phyloP scores from a whole-genome alignment of 2,329 filamentous ascomycete genomes.

The Fusarium subtropicale region DNA sequence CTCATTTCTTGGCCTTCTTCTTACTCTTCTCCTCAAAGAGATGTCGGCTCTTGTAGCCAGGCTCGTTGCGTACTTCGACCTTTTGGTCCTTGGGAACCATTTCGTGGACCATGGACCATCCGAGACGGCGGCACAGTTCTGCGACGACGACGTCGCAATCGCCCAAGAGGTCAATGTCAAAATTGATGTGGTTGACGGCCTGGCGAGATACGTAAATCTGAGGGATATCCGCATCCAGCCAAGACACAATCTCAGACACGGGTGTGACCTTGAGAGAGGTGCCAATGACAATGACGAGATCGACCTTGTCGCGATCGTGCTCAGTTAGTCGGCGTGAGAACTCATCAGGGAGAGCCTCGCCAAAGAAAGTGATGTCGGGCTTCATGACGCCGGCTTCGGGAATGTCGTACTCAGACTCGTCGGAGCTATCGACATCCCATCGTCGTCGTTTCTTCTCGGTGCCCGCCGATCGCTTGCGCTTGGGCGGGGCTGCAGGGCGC shows the following conservation, averaged over 20 bases:
- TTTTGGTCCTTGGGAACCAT: conserved; percentile 80
- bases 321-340: conserved; percentile 86
- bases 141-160: conserved; percentile 92
- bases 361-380: conserved; percentile 98
- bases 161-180: conserved; percentile 95
- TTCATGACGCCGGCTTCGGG: conserved; percentile 86
- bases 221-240: conserved; percentile 81
- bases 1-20: conserved; percentile 12
- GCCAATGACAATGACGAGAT: conserved; percentile 95
- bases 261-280: conserved; percentile 96
- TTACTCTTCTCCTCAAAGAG: conserved; percentile 49
- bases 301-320: conserved; percentile 81
- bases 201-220: conserved; percentile 91
- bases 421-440: conserved; percentile 54
- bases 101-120: conserved; percentile 83
- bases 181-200: conserved; percentile 88
- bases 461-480: conserved; percentile 56
- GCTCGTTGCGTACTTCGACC: conserved; percentile 63
- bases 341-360: conserved; percentile 84
- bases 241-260: conserved; percentile 89
- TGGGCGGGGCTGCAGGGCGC: conserved; percentile 46
- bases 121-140: conserved; percentile 83
- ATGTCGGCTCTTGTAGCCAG: conserved; percentile 54
- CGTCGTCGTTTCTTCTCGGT: conserved; percentile 58
- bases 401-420: conserved; percentile 65